Base-by-base conservation (phyloP, 1,284 basidiomycete genomes). In the Apiotrichum siamense region DNA sequence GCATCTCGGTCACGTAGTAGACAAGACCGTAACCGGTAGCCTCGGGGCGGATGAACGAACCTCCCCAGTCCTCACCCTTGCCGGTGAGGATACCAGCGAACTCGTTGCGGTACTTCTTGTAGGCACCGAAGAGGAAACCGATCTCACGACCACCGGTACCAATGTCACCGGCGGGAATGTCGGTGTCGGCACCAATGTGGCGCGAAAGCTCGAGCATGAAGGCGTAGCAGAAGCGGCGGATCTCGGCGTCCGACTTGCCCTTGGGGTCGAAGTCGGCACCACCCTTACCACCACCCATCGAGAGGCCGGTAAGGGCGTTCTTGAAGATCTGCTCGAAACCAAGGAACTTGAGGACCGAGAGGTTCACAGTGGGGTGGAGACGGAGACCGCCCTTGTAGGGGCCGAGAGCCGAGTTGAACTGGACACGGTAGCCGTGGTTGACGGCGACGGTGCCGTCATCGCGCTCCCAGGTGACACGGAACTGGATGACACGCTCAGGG, bases 271-370 rank as follows among this genome's bases (percentile, higher is more conserved):
- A 88, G 76, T 87, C 84, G 46, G 78, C 79, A 57, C 76, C 83
- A 74, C 83, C 83, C 75, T 85, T 84, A 60, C 78, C 79, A 66
- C 85, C 86, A 62, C 86, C 86, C 81, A 87, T 86, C 73, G 77
- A 81, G 56, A 87, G 77, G 43, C 85, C 85, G 25, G 86, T 87
- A 27, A 88, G 78, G 33, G 86, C 86, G 73, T 88, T 88, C 77
- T 88, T 88, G 81, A 88, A 87, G 63, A 82, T 85, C 72, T 83
- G 82, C 76, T 88, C 86, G 70, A 87, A 86, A 49, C 85, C 86
- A 60, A 88, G 80, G 83, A 88, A 88, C 74, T 88, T 88, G 74
- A 88, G 80, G 74, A 88, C 86, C 60, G 83, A 86, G 37, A 88
- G 80, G 77, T 87, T 88, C 75, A 88, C 86, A 50, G 83, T 81